Conservation (phyloP, 1,139 yeast species). For the Yamadazyma triangularis region DNA sequence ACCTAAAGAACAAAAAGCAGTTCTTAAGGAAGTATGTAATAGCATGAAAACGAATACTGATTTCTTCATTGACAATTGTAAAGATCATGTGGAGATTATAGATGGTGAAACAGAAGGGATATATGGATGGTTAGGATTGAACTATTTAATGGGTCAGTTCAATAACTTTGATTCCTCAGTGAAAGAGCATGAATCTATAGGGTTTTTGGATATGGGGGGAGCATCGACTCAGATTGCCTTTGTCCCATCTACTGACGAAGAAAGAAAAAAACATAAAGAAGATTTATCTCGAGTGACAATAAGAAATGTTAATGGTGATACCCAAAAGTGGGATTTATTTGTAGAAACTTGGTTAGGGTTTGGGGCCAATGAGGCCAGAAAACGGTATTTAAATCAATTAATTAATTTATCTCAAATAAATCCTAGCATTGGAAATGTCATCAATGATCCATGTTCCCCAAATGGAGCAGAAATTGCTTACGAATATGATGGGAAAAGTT, state of each 20-base stretch:
- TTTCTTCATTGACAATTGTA: constrained; percentile 50
- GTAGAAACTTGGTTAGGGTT: constrained; percentile 83
- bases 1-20: constrained; percentile 36
- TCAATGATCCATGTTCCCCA: constrained; percentile 72
- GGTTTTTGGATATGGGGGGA: constrained; percentile 91
- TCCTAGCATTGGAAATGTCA: constrained; percentile 14
- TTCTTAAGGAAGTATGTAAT: constrained; percentile 50
- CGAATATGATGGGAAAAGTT: constrained; percentile 38
- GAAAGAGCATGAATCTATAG: constrained; percentile 50
- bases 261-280: constrained; percentile 53
- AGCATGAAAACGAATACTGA: constrained; percentile 43
- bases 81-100: constrained; percentile 61
- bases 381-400: constrained; percentile 55
- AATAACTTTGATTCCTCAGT: constrained; percentile 34
- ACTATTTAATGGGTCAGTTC: constrained; percentile 58
- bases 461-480: constrained; percentile 45
- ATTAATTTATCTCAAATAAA: constrained; percentile 19
- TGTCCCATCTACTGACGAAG: constrained; percentile 55
- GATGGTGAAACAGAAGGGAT: constrained; percentile 81
- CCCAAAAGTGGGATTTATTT: constrained; percentile 66
- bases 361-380: constrained; percentile 78
- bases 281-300: constrained; percentile 57
- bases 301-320: constrained; percentile 55
- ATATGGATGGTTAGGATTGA: constrained; percentile 77
- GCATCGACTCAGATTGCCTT: constrained; percentile 82